Percentiles rank a stretch among this genome's conserved stretches.
Conservation (phyloP, 352 stramenopile genomes). For the Pythium biforme region DNA sequence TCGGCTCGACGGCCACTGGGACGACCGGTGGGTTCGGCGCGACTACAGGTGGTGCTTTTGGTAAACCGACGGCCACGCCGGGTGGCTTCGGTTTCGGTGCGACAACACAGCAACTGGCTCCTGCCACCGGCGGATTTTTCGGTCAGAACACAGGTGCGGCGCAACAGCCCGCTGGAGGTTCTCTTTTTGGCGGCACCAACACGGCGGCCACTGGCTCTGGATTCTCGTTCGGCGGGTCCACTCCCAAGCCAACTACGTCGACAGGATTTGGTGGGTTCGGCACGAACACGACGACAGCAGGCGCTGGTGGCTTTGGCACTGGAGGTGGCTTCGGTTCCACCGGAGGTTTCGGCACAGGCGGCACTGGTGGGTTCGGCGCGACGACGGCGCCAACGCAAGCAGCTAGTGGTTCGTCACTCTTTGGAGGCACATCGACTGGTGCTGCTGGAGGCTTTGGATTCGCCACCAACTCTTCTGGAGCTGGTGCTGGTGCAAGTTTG, state of each 20-base stretch:
- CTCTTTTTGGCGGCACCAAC: constrained; percentile 41
- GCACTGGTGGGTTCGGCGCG: constrained; percentile 17
- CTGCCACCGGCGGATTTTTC: constrained; percentile 43
- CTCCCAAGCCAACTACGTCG: constrained; percentile 19
- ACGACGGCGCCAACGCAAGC: constrained; percentile 11
- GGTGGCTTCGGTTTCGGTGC: constrained; percentile 23
- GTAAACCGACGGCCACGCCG: background rate
- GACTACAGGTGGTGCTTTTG: background rate
- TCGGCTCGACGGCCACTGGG: constrained; percentile 1
- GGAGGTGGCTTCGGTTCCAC: constrained; percentile 6
- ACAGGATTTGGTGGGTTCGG: constrained; percentile 29
- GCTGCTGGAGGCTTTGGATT: constrained; percentile 20
- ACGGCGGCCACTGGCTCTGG: constrained; percentile 25
- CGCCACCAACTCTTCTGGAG: constrained; percentile 3
- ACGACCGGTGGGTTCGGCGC: constrained; percentile 20
- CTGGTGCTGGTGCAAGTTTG: constrained; percentile 16
- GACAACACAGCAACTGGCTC: constrained; percentile 27
- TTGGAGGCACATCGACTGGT: constrained; percentile 6
- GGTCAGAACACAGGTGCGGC: constrained; percentile 21
- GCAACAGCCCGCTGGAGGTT: constrained; percentile 33
- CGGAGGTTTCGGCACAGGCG: constrained; percentile 13
- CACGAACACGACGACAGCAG: constrained; percentile 5
- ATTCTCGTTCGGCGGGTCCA: constrained; percentile 19
- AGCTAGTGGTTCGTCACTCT: constrained; percentile 14
- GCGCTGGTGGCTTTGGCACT: constrained; percentile 25